These are phyloP conservation scores for Euptelea pleiosperma DNA, from an alignment of 164 flowering plant species.

Conservation along the genomic window DNA sequence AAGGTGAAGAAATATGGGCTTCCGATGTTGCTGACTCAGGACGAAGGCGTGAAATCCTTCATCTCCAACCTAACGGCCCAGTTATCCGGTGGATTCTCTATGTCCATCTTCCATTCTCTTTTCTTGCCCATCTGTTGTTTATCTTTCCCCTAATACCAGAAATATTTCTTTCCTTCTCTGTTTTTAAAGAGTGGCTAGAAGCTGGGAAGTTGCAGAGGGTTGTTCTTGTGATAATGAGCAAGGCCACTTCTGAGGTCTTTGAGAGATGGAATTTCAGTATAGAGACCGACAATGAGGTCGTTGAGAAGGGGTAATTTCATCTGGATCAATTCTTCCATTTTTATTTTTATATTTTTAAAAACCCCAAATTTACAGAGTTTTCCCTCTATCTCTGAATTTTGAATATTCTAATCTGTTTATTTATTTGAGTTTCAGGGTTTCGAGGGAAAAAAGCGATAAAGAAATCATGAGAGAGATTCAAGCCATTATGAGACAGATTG, in stretches of 20 bases:
- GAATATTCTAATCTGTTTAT: neutral
- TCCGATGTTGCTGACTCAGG: conserved; percentile 88
- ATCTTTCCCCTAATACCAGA: neutral
- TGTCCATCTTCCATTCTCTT: neutral
- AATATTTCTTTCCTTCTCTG: neutral
- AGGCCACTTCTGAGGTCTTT: conserved; percentile 67
- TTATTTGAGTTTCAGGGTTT: conserved; percentile 46
- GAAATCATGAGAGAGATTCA: conserved; percentile 99
- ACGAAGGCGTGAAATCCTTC: conserved; percentile 86
- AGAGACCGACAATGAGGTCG: conserved; percentile 83
- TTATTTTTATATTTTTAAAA: neutral
- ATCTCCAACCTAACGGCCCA: conserved; percentile 70
- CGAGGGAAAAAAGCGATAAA: conserved; percentile 95
- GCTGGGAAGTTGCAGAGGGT: conserved; percentile 82
- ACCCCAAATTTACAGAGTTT: conserved; percentile 1
- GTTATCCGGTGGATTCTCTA: conserved; percentile 58
- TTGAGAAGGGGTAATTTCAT: conserved; percentile 66
- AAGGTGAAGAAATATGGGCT: conserved; percentile 98
- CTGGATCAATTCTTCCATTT: neutral
- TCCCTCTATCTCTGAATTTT: neutral
- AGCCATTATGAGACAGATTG: conserved; percentile 95
- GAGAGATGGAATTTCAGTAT: conserved; percentile 94
- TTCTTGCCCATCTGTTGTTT: neutral
- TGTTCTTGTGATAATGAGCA: conserved; percentile 94
- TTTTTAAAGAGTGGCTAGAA: conserved; percentile 80